Base-by-base conservation (phyloP, 306 rosid genomes). In the Aeschynomene evenia region DNA sequence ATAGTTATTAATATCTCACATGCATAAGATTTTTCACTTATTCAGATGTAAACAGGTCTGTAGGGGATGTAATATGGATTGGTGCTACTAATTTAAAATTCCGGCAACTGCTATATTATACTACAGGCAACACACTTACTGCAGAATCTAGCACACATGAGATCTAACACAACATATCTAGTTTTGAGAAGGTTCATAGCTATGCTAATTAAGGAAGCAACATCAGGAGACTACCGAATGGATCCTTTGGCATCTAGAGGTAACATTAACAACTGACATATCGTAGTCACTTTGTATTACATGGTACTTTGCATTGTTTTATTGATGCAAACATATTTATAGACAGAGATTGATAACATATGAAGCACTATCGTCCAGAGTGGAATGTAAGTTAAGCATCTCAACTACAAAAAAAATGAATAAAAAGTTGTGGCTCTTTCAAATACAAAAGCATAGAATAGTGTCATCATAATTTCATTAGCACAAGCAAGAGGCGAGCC, bases 11-110 rank as follows among this genome's bases (percentile, higher is more conserved):
- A 19, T 20, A 29, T 9, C 33, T n/a, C 26, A 19, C 45, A 63
- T 18, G 48, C 43, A 63, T 26, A 74, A 53, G 58, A 64, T 53
- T 52, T 64, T 53, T 28, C 9, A 65, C 66, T 28, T 29, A 54
- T 74, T 42, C 31, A 58, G 28, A 20, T 7, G 4, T 5, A 45
- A 33, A 43, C 18, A 43, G 14, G 45, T 20, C 56, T n/a, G 37
- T 20, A 31, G 24, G 37, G 20, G 40, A 33, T 34, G 37, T 49
- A 26, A 71, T 21, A 21, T 8, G 22, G 19, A 71, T 10, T n/a
- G 18, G 10, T 19, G 39, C 46, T 21, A 9, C 39, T 46, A 7
- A 46, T 14, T 58, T 28, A 58, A 57, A 28, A 28, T 43, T 45
- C 21, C 53, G 22, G 13, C 9, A 4, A 43, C 20, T 29, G 49